Evolutionary conservation across 257 asterid species (phyloP).

Genomic region (Plectranthus barbatus): DNA sequence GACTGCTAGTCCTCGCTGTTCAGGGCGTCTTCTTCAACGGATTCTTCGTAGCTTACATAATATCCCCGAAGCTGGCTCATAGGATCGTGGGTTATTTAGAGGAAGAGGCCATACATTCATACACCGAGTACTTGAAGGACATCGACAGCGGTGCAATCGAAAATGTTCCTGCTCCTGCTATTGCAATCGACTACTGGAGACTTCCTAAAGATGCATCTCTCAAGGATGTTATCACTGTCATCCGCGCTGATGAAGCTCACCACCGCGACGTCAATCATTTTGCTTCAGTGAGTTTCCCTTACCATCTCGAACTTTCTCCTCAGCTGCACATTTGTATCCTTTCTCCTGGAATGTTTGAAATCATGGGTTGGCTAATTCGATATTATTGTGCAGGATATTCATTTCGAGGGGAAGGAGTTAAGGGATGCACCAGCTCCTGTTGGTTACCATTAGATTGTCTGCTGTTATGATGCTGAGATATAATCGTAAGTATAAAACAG

Average conservation of each 20-base stretch:
- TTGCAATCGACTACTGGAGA: slow-evolving; percentile 91
- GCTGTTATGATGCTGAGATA: too few species aligned
- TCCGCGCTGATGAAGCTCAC: slow-evolving; percentile 96
- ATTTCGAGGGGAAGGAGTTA: slow-evolving; percentile 72
- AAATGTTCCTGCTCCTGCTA: slow-evolving; percentile 80
- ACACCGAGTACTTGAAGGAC: slow-evolving; percentile 69
- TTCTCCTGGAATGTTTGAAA: too few species aligned
- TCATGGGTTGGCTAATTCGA: background rate
- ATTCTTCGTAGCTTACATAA: slow-evolving; percentile 58
- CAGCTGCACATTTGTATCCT: too few species aligned
- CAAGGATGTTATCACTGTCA: slow-evolving; percentile 68
- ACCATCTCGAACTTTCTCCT: too few species aligned
- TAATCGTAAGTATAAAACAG: too few species aligned
- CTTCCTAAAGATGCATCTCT: slow-evolving; percentile 68
- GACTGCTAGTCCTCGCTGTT: slow-evolving; percentile 67
- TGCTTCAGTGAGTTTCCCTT: slow-evolving; percentile 68
- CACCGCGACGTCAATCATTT: slow-evolving; percentile 97
- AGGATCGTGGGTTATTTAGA: slow-evolving; percentile 90
- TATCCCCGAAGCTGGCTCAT: slow-evolving; percentile 82
- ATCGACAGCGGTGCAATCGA: slow-evolving; percentile 59
- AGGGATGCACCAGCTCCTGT: slow-evolving; percentile 80
- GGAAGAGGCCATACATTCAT: slow-evolving; percentile 92
- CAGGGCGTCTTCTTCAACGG: slow-evolving; percentile 91
- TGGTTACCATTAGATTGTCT: slow-evolving; percentile 14
- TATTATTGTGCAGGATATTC: slow-evolving; percentile 59